A percentile compares a stretch with the other conserved stretches of the same genome.
Conservation (phyloP, 306 rosid genomes). For the Oemleria cerasiformis region DNA sequence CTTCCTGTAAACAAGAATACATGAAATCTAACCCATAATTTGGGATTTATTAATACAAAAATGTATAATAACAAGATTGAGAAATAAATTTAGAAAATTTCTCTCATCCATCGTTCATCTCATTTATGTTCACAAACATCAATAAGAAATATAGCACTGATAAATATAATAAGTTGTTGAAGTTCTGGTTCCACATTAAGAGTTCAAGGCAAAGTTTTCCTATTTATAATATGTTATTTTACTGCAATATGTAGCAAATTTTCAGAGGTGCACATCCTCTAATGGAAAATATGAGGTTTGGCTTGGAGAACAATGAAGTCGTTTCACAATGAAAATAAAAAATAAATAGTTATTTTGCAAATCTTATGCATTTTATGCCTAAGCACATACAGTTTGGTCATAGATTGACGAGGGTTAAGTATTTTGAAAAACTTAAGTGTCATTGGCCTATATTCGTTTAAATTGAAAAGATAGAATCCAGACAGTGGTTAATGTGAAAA, state of each 20-base stretch:
- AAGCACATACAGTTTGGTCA: background rate
- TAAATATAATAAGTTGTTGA: background rate
- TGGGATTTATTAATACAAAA: background rate
- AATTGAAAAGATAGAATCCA: background rate
- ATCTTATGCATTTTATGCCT: background rate
- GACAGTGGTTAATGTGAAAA: background rate
- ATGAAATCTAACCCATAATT: background rate
- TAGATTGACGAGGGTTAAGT: background rate
- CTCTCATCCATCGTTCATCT: background rate
- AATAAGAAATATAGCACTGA: background rate
- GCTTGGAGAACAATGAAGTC: background rate
- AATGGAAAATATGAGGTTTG: background rate
- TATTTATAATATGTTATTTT: background rate
- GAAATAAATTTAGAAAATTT: background rate
- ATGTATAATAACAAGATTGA: background rate
- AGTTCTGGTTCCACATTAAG: background rate
- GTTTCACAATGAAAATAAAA: background rate
- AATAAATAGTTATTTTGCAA: background rate
- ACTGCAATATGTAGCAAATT: background rate
- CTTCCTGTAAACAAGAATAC: constrained; percentile 53
- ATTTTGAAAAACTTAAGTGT: background rate
- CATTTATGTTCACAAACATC: background rate
- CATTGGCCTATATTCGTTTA: background rate
- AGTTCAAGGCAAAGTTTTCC: background rate
- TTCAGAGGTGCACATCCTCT: background rate